Evolutionary conservation across 2,329 filamentous ascomycete species (phyloP).

Genomic region (Trichoderma harzianum): DNA sequence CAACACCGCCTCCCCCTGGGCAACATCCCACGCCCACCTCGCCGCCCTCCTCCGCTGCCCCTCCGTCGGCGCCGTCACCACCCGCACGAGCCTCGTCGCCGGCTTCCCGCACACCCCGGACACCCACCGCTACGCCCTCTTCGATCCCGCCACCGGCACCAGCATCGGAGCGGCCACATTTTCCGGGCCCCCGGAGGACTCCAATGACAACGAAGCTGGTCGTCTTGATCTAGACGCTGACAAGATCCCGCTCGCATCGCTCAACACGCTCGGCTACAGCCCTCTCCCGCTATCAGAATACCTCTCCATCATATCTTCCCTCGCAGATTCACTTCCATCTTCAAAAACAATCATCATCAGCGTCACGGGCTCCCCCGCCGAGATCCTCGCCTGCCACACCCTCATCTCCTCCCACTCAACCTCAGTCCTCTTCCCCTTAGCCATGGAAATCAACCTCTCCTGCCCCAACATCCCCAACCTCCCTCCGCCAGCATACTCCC

Average conservation of each 20-base stretch:
- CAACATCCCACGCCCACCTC: slow-evolving; percentile 62
- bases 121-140: slow-evolving; percentile 64
- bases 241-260: slow-evolving; percentile 36
- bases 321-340: neutral
- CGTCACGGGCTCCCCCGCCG: slow-evolving; percentile 61
- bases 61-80: slow-evolving; percentile 70
- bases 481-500: slow-evolving; percentile 69
- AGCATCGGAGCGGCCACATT: neutral
- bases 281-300: slow-evolving; percentile 60
- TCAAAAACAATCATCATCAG: slow-evolving; percentile 64
- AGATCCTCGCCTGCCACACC: slow-evolving; percentile 56
- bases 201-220: neutral
- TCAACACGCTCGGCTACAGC: slow-evolving; percentile 75
- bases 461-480: slow-evolving; percentile 70
- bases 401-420: slow-evolving; percentile 41
- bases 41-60: slow-evolving; percentile 56
- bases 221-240: neutral
- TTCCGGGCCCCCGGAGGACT: slow-evolving; percentile 7
- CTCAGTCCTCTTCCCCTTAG: slow-evolving; percentile 48
- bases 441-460: slow-evolving; percentile 74
- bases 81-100: slow-evolving; percentile 62
- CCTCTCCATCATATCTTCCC: slow-evolving; percentile 45
- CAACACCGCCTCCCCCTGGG: slow-evolving; percentile 76
- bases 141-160: slow-evolving; percentile 41
- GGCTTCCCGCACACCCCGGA: slow-evolving; percentile 61